Evolutionary conservation across 1,284 basidiomycete species (phyloP).

Genomic region (Erythrobasidium hasegawianum): DNA sequence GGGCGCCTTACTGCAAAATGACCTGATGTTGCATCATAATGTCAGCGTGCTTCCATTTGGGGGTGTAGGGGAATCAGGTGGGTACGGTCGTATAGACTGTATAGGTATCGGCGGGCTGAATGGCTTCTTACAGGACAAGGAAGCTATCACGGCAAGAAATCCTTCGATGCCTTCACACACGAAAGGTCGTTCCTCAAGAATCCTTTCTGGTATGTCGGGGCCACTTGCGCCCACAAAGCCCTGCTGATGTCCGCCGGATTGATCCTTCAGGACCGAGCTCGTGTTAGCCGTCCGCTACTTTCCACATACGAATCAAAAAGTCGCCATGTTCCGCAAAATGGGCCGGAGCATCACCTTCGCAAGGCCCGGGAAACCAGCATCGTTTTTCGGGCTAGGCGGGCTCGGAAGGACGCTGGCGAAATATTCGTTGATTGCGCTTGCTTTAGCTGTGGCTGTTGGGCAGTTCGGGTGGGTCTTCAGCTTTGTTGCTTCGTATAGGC

Average conservation of each 20-base stretch:
- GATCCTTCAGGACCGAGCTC: slow-evolving; percentile 33
- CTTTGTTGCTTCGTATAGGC: slow-evolving; percentile 10
- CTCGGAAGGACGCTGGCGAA: neutral
- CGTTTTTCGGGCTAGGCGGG: neutral
- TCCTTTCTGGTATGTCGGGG: slow-evolving; percentile 51
- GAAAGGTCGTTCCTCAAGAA: slow-evolving; percentile 52
- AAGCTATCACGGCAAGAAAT: slow-evolving; percentile 53
- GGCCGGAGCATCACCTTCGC: slow-evolving; percentile 22
- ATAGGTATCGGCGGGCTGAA: too few species aligned
- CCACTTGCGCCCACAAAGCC: slow-evolving; percentile 30
- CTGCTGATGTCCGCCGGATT: too few species aligned
- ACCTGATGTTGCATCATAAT: slow-evolving; percentile 51
- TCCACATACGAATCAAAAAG: slow-evolving; percentile 22
- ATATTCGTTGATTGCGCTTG: slow-evolving; percentile 9
- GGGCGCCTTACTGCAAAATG: slow-evolving; percentile 41
- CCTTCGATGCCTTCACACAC: slow-evolving; percentile 56
- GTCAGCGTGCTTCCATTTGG: slow-evolving; percentile 55
- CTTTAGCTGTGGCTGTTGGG: neutral
- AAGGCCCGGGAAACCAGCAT: neutral
- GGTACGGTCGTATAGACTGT: too few species aligned
- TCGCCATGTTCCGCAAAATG: slow-evolving; percentile 1
- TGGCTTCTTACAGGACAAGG: slow-evolving; percentile 50
- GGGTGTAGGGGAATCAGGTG: slow-evolving; percentile 53
- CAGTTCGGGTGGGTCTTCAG: slow-evolving; percentile 4
- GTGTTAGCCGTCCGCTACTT: slow-evolving; percentile 19